Conservation (phyloP, 768 basidiomycete genomes). For the Phanerodontia chrysosporium region DNA sequence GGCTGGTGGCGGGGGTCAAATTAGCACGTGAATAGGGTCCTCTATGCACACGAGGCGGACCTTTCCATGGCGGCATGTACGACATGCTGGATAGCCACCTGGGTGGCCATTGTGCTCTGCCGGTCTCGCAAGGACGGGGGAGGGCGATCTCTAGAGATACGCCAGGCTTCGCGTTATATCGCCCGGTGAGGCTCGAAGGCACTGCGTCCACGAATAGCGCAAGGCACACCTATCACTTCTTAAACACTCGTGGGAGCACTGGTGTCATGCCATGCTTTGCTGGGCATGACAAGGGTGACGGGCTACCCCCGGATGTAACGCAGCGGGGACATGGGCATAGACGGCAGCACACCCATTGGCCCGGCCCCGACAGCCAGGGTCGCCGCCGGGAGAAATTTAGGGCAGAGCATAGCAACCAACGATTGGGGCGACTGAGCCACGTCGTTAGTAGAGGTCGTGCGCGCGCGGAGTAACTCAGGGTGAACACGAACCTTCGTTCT, state of each 20-base stretch:
- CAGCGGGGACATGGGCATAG: too few relatives aligned
- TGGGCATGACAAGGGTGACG: neutral
- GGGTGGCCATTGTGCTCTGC: neutral
- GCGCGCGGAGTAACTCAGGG: too few relatives aligned
- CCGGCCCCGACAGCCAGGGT: too few relatives aligned
- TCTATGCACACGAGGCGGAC: neutral
- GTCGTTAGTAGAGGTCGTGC: too few relatives aligned
- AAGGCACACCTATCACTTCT: neutral
- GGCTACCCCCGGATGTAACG: too few relatives aligned
- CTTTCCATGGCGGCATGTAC: slow-evolving; percentile 1
- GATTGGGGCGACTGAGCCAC: too few relatives aligned
- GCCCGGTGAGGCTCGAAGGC: neutral
- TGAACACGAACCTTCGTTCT: too few relatives aligned
- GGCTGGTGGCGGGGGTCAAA: neutral
- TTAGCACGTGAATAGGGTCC: neutral
- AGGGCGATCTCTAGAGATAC: neutral
- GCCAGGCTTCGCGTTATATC: neutral
- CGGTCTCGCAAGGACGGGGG: neutral
- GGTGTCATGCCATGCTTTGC: neutral
- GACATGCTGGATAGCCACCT: neutral
- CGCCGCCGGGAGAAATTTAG: too few relatives aligned
- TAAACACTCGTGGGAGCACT: neutral
- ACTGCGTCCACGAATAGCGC: neutral
- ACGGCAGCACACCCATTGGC: too few relatives aligned
- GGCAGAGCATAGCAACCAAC: too few relatives aligned